These are phyloP conservation scores for Talaromyces trachyspermus DNA, from an alignment of 495 filamentous ascomycete genomes.

Conservation along the genomic window DNA sequence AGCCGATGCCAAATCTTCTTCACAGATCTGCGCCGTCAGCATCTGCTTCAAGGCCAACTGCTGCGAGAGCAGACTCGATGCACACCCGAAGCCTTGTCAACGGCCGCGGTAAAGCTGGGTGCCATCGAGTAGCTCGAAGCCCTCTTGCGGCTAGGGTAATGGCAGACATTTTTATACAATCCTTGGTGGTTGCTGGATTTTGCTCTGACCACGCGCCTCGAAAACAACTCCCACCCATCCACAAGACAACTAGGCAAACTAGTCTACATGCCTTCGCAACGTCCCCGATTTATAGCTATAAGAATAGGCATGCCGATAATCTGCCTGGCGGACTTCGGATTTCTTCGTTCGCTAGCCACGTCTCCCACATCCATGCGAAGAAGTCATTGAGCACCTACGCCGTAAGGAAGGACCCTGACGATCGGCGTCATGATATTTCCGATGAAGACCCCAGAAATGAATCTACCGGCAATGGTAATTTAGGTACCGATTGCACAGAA, in stretches of 20 bases:
- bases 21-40: constrained; percentile 46
- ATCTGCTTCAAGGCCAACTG: constrained; percentile 38
- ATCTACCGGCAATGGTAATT: too few relatives aligned
- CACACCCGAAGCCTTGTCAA: constrained; percentile 19
- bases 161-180: constrained; percentile 54
- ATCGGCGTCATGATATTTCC: neutral
- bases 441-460: neutral
- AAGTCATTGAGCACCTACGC: constrained; percentile 4
- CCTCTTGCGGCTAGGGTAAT: constrained; percentile 35
- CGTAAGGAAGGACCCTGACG: neutral
- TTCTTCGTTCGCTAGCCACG: neutral
- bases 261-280: neutral
- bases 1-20: constrained; percentile 57
- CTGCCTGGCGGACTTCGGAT: neutral
- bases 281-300: neutral
- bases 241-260: neutral
- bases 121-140: constrained; percentile 32
- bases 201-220: constrained; percentile 49
- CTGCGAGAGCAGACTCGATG: constrained; percentile 25
- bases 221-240: constrained; percentile 9
- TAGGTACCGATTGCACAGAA: too few relatives aligned
- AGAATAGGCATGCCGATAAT: neutral
- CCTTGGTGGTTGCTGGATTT: constrained; percentile 55
- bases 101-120: constrained; percentile 25
- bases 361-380: neutral